These are phyloP conservation scores for Mycena latifolia DNA, from an alignment of 768 basidiomycete species.

Conservation along the genomic window DNA sequence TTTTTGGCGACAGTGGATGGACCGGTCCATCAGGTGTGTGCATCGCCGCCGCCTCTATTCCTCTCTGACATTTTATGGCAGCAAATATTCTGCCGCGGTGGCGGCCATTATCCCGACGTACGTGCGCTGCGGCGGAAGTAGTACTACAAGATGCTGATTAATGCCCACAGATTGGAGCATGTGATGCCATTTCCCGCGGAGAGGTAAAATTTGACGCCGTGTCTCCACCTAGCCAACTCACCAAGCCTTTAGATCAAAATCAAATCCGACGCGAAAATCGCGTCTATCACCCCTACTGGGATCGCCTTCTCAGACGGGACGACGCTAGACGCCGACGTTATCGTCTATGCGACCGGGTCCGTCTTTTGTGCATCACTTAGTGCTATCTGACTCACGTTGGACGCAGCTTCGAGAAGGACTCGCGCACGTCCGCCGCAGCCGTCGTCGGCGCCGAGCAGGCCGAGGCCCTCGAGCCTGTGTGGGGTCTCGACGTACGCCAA, in stretches of 20 bases:
- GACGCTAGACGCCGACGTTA: constrained; percentile 60
- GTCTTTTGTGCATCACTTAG: background rate
- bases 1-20: constrained; percentile 28
- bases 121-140: background rate
- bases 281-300: constrained; percentile 52
- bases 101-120: constrained; percentile 67
- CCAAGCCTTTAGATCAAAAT: constrained; percentile 56
- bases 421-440: constrained; percentile 10
- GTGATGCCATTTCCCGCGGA: constrained; percentile 22
- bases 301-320: constrained; percentile 56
- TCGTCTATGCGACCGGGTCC: constrained; percentile 64
- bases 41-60: no score
- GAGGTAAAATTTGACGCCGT: constrained; percentile 44
- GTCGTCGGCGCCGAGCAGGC: constrained; percentile 26
- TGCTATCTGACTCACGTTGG: no score
- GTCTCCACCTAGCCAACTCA: constrained; percentile 38
- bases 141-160: background rate
- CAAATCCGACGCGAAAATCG: constrained; percentile 55
- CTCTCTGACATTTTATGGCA: background rate
- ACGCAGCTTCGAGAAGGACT: constrained; percentile 44
- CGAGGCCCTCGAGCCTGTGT: constrained; percentile 39
- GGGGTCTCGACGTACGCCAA: constrained; percentile 41
- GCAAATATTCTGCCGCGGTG: constrained; percentile 44
- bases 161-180: constrained; percentile 27
- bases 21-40: constrained; percentile 20